phyloP scores from a whole-genome alignment of 331 rosid genomes.

The Rosa hybrid region DNA sequence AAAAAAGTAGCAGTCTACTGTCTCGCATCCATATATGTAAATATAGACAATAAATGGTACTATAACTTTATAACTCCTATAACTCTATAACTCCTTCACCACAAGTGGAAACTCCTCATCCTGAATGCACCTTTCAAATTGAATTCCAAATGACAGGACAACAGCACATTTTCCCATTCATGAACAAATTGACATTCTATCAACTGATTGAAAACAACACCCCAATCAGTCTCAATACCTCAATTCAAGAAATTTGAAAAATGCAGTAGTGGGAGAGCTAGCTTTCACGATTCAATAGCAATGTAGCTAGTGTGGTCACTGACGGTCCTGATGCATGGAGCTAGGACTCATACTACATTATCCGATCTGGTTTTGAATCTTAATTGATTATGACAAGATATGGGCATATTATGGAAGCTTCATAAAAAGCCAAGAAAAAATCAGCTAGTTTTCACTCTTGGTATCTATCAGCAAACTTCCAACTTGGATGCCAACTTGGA shows the following conservation, averaged over 20 bases:
- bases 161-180: background rate
- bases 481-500: constrained; percentile 7
- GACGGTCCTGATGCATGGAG: constrained; percentile 4
- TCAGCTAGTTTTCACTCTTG: background rate
- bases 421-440: background rate
- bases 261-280: constrained; percentile 4
- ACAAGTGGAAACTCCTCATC: background rate
- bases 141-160: background rate
- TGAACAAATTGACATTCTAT: background rate
- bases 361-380: background rate
- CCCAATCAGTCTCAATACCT: background rate
- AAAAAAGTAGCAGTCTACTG: background rate
- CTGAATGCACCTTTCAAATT: background rate
- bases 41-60: too few relatives aligned
- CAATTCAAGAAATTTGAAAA: background rate
- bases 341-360: background rate
- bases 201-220: constrained; percentile 1
- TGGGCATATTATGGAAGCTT: background rate
- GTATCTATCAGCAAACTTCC: background rate
- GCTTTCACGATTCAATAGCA: background rate
- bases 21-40: background rate
- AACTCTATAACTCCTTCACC: background rate
- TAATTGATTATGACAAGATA: background rate
- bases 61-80: background rate
- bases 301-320: constrained; percentile 1